A percentile compares a stretch with the other conserved stretches of the same genome.
Conservation (phyloP, 2,329 filamentous ascomycete genomes). For the Monosporascus sp. region DNA sequence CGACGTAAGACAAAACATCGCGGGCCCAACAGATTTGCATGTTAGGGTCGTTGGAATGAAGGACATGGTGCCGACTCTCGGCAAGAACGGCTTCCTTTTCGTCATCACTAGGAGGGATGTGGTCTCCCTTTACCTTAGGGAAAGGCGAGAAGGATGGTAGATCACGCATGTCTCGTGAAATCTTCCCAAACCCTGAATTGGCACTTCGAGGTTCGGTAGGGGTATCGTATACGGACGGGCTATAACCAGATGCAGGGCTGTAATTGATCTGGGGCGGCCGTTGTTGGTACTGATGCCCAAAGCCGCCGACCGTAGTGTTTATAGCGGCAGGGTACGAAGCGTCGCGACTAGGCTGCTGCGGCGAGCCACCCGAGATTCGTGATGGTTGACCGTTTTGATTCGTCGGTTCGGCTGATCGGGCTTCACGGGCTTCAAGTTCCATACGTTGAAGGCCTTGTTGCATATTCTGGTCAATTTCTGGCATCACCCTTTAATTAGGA, state of each 20-base stretch:
- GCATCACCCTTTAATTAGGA: conserved; percentile 66
- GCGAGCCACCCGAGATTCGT: conserved; percentile 20
- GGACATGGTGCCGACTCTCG: conserved; percentile 73
- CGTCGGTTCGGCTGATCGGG: conserved; percentile 43
- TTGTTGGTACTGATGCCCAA: conserved; percentile 26
- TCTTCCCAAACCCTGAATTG: conserved; percentile 32
- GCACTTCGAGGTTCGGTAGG: conserved; percentile 35
- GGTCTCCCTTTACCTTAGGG: conserved; percentile 77
- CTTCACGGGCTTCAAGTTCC: conserved; percentile 74
- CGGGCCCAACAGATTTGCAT: conserved; percentile 97
- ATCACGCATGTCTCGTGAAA: conserved; percentile 40
- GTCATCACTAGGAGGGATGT: conserved; percentile 89
- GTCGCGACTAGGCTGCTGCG: conserved; percentile 34
- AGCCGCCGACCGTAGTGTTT: conserved; percentile 22
- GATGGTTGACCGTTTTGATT: conserved; percentile 24
- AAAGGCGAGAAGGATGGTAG: conserved; percentile 86
- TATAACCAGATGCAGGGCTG: conserved; percentile 29
- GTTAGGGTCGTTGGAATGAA: conserved; percentile 90
- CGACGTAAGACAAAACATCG: conserved; percentile 84
- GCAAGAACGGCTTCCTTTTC: conserved; percentile 89
- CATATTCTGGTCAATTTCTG: conserved; percentile 94
- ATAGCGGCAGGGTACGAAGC: conserved; percentile 37
- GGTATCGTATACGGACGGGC: conserved; percentile 34
- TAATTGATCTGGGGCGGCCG: conserved; percentile 25
- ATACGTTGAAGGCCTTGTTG: conserved; percentile 89